Percentiles rank a stretch among this genome's conserved stretches.
Evolutionary conservation across 176 grass and related monocot genomes (phyloP).

Genomic region (Oryza glumipatula): DNA sequence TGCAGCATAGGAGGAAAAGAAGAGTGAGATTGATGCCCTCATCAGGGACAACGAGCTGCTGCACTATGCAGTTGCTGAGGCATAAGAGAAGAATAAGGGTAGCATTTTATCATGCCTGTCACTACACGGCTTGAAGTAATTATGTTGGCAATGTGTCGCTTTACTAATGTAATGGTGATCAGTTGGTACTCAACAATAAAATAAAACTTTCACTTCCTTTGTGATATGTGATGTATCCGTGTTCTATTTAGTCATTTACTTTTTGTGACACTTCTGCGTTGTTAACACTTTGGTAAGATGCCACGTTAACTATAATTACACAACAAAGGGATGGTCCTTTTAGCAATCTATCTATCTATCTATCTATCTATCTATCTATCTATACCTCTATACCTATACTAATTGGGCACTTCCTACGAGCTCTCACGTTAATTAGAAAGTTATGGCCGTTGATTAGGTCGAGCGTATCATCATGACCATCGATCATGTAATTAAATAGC

Average conservation of each 20-base stretch:
- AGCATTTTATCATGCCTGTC: slow-evolving; percentile 20
- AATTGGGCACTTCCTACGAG: too few species aligned
- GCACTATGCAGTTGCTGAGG: slow-evolving; percentile 29
- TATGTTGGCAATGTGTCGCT: not conserved
- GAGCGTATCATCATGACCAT: too few species aligned
- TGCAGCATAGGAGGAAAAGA: slow-evolving; percentile 13
- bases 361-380: too few species aligned
- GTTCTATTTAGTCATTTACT: not conserved
- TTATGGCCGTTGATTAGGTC: too few species aligned
- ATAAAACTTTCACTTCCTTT: not conserved
- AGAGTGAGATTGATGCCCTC: slow-evolving; percentile 28
- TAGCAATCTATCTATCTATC: not conserved
- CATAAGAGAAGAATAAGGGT: slow-evolving; percentile 26
- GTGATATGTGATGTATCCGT: not conserved
- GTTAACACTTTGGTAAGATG: not conserved
- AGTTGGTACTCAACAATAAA: not conserved
- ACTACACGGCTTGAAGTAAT: not conserved
- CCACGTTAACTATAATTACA: not conserved
- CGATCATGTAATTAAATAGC: too few species aligned
- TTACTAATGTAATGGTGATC: not conserved
- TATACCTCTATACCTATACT: too few species aligned
- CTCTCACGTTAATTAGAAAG: too few species aligned
- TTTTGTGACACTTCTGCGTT: not conserved
- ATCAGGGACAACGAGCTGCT: slow-evolving; percentile 27
- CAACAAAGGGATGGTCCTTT: not conserved